Evolutionary conservation across 495 filamentous ascomycete genomes (phyloP), one percentile per base, ranked within the genome.

Genomic region (Glarea lozoyensis): DNA sequence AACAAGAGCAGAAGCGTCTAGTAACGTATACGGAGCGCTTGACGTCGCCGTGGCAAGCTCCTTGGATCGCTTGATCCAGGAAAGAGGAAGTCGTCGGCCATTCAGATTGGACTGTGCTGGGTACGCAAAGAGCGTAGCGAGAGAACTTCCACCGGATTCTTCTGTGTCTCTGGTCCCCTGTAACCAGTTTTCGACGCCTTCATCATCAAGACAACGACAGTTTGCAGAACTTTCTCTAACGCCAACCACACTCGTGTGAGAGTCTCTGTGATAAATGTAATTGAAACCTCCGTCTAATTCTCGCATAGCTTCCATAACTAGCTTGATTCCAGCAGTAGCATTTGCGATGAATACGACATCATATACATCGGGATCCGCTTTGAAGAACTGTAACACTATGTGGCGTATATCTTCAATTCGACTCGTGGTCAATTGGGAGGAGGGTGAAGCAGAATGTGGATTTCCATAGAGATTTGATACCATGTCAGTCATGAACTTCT

Each of bases 101-200:
- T 89, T 84, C 80, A 96, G 81, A 55, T 97, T 96, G 12, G 89
- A 95, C 54, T 97, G 90, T 2, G 78, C 88, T 10, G 90, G 87
- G 55, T 82, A 96, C 12, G 86, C 84, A 55, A 96, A 86, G 4
- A 97, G 61, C 12, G 38, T 46, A 10, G 23, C 19, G 10, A 7
- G 18, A 12, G 25, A 16, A 7, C 13, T 13, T 4, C 10, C 10
- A 15, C 10, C 4, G 10, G 13, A 27, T 10, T 41, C 45, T 1
- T 48, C 44, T 13, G 36, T 19, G 17, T 53, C 57, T 31, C 46
- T 32, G 11, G 17, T 24, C 5, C 62, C 60, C 3, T 40, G 55
- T 7, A 86, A 60, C 86, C 86, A 93, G 1, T 54, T 32, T n/a
- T 82, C 72, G 24, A 94, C 79, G 46, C 82, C 81, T 0, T 58